These are phyloP conservation scores for Boletus rubroflammeus DNA, from an alignment of 768 basidiomycete species.

Conservation along the genomic window DNA sequence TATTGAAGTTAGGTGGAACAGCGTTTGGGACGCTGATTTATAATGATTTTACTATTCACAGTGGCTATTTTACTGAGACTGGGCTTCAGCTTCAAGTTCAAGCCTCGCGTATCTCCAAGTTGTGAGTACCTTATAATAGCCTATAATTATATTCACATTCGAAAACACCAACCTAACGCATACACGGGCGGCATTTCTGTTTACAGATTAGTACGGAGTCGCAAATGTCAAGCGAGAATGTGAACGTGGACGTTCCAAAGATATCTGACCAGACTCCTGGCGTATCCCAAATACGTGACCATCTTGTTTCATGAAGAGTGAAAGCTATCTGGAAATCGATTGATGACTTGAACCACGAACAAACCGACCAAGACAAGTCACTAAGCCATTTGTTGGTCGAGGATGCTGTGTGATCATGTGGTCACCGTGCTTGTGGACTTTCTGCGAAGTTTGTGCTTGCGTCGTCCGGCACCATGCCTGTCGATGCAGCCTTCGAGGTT, in stretches of 20 bases:
- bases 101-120: not conserved
- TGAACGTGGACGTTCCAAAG: not conserved
- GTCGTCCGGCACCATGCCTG: not conserved
- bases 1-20: no score
- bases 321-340: not conserved
- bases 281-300: not conserved
- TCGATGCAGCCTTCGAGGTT: not conserved
- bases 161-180: not conserved
- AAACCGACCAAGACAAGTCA: not conserved
- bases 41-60: no score
- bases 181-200: not conserved
- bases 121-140: no score
- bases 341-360: not conserved
- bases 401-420: not conserved
- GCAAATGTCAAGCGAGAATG: not conserved
- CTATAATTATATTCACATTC: no score
- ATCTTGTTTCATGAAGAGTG: not conserved
- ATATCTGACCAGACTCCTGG: not conserved
- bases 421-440: not conserved
- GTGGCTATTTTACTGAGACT: no score
- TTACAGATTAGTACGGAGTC: not conserved
- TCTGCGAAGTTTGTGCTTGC: not conserved
- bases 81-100: not conserved
- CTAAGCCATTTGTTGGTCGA: not conserved
- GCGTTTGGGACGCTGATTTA: no score